Percentiles rank a stretch among this genome's conserved stretches.
phyloP scores from a whole-genome alignment of 2,329 filamentous ascomycete species.

The Pseudogymnoascus sp. region DNA sequence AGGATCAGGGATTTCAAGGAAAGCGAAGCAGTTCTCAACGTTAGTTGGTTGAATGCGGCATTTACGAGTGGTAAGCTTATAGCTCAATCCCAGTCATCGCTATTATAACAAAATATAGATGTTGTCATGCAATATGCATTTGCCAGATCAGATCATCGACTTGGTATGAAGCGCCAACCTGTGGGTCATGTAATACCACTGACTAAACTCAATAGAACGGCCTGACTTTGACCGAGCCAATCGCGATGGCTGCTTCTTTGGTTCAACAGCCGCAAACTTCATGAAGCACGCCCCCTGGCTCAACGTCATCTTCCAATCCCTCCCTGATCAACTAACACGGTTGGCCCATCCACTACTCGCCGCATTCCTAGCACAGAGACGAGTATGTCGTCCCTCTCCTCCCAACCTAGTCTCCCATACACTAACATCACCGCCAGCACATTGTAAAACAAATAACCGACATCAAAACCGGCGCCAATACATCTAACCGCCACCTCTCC shows the following conservation, averaged over 20 bases:
- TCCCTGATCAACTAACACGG: not conserved
- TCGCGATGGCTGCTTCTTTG: constrained; percentile 16
- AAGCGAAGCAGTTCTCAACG: constrained; percentile 14
- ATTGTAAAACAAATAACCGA: not conserved
- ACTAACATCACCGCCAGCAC: not conserved
- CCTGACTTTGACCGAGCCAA: constrained; percentile 21
- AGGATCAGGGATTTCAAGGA: constrained; percentile 17
- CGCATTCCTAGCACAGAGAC: not conserved
- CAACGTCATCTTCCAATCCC: not conserved
- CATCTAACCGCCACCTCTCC: not conserved
- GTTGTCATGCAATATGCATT: constrained; percentile 27
- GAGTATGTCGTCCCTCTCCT: not conserved
- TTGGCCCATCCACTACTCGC: not conserved
- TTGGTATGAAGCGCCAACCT: not conserved
- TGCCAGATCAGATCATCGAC: constrained; percentile 20
- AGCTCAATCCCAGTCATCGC: not conserved
- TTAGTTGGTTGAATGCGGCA: constrained; percentile 17
- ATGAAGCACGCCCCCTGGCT: constrained; percentile 22
- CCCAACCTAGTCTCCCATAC: not conserved
- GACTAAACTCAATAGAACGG: constrained; percentile 9
- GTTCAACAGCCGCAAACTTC: constrained; percentile 14
- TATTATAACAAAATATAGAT: constrained; percentile 18
- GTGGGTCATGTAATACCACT: not conserved
- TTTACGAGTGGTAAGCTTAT: constrained; percentile 15
- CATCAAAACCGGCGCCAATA: constrained; percentile 2